These are phyloP conservation scores for Cichorium intybus DNA, from an alignment of 140 eudicot species.

Conservation along the genomic window DNA sequence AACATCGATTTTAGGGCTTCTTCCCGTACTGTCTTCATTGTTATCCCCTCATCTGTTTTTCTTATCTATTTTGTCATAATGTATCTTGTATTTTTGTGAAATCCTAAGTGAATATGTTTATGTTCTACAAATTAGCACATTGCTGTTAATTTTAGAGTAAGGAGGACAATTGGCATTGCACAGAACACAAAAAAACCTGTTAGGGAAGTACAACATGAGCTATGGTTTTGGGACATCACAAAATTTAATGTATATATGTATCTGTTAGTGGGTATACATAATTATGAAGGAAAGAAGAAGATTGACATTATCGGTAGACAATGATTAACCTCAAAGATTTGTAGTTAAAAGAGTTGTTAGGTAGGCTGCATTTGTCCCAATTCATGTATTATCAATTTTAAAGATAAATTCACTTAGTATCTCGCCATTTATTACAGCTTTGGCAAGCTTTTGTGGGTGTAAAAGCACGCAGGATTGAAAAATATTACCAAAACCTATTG, in stretches of 20 bases:
- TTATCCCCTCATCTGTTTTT: neutral
- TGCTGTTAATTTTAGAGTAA: neutral
- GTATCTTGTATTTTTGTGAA: neutral
- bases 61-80: neutral
- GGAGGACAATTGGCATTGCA: constrained; percentile 16
- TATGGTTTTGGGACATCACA: constrained; percentile 21
- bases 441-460: constrained; percentile 99
- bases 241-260: neutral
- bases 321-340: neutral
- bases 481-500: constrained; percentile 74
- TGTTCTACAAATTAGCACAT: neutral
- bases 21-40: constrained; percentile 2
- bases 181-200: neutral
- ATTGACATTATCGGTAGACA: neutral
- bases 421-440: constrained; percentile 49
- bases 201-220: constrained; percentile 8
- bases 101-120: neutral
- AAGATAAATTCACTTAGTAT: constrained; percentile 8
- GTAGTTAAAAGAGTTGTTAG: constrained; percentile 7
- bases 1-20: constrained; percentile 4
- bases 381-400: neutral
- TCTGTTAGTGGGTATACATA: neutral
- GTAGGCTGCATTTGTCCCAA: constrained; percentile 35
- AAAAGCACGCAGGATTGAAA: constrained; percentile 64
- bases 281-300: neutral